These are phyloP conservation scores for Tetrastigma voinierianum DNA, from an alignment of 164 flowering plant species.

Conservation along the genomic window DNA sequence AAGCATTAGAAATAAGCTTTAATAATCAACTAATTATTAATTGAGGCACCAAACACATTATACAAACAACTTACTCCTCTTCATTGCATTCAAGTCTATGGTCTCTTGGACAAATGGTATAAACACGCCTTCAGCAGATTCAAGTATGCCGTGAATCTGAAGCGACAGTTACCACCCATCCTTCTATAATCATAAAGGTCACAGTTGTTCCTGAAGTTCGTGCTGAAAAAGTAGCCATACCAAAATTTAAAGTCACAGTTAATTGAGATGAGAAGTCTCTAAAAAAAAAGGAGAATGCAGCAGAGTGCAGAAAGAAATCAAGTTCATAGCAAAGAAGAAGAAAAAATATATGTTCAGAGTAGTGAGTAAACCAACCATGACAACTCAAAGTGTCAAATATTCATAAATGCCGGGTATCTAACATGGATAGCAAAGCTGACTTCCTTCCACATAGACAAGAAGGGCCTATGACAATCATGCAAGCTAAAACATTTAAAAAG, in stretches of 20 bases:
- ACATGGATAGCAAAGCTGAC: no score
- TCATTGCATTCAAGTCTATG: conserved; percentile 89
- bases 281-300: neutral
- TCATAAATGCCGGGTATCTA: no score
- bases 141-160: conserved; percentile 90
- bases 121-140: conserved; percentile 82
- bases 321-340: neutral
- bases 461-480: no score
- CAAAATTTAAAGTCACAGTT: no score
- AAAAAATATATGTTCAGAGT: no score
- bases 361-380: no score
- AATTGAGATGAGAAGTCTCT: no score
- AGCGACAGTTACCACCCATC: conserved; percentile 91
- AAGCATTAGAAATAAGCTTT: conserved; percentile 8
- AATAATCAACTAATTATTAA: conserved; percentile 3
- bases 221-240: conserved; percentile 39
- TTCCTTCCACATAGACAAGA: no score
- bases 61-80: conserved; percentile 69
- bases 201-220: conserved; percentile 93
- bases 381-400: no score
- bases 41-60: neutral
- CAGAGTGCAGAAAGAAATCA: neutral
- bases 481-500: no score
- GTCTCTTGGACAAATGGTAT: conserved; percentile 84
- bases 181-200: conserved; percentile 90